Base-by-base conservation (phyloP, 805 yeast species). In the Schwanniomyces sp. region DNA sequence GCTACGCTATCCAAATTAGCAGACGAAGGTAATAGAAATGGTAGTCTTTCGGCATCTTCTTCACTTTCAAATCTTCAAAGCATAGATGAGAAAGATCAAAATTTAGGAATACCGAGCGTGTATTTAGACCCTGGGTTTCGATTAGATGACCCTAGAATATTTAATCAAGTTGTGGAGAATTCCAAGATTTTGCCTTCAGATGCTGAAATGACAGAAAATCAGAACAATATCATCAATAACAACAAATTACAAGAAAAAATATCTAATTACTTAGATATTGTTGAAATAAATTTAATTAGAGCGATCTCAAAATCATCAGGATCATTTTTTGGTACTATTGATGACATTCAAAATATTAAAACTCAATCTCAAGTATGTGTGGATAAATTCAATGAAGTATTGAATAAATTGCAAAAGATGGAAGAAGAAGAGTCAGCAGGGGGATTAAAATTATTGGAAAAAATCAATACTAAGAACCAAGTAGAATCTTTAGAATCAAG, bases 241-340 rank as follows among this genome's bases (percentile, higher is more conserved):
- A 73, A 82, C 8, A 69, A 75, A 18, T 64, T 91, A 14, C 96
- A 86, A 58, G 96, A 90, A 39, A 84, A 82, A 59, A 70, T 92
- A 29, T 87, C 94, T 3, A 83, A 84, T 66, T 90, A 91, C 59
- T 72, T 94, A 46, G 98, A 94, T 61, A 76, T 83, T 0, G 90
- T 92, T 0, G 99, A 92, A 66, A 74, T 88, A 32, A 85, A 86
- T 51, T 69, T 92, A 37, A 86, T 91, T 16, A 76, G 80, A 34
- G 96, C 91, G 64, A 90, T 94, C 28, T 86, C 96, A 3, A 80
- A 81, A 52, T 86, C 96, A 0, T 88, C 97, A 0, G 82, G 83
- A 45, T 84, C 91, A 7, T 92, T 94, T 60, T 91, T 91, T 66
- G 82, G 82, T 44, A 91, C 97, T 0, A 70, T 95, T 46, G 88